Conservation (phyloP, 1,284 basidiomycete species). For the Rhodotorula sp. region DNA sequence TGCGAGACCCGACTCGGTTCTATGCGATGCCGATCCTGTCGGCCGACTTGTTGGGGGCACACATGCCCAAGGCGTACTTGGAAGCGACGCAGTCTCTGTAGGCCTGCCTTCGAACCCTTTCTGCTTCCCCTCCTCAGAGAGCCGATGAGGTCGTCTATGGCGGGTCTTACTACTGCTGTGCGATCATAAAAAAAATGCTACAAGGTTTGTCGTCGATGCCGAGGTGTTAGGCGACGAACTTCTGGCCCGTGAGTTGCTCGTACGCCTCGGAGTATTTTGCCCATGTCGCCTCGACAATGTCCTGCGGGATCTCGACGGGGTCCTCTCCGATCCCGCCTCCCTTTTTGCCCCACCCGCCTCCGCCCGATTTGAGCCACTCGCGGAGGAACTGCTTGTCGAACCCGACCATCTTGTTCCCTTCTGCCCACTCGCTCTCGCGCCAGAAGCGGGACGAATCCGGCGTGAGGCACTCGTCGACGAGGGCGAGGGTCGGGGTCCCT, state of each 20-base stretch:
- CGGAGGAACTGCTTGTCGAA: conserved; percentile 98
- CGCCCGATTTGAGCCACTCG: conserved; percentile 71
- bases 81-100: conserved; percentile 20
- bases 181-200: too few species aligned
- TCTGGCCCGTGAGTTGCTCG: conserved; percentile 60
- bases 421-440: conserved; percentile 71
- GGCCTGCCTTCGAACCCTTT: background rate
- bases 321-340: conserved; percentile 72
- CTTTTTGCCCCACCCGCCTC: conserved; percentile 65
- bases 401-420: conserved; percentile 76
- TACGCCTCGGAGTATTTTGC: conserved; percentile 76
- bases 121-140: too few species aligned
- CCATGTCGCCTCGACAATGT: conserved; percentile 74
- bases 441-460: conserved; percentile 98
- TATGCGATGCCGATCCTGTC: conserved; percentile 25
- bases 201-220: too few species aligned
- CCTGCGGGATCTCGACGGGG: conserved; percentile 61
- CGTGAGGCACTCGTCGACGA: conserved; percentile 94
- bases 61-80: conserved; percentile 32
- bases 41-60: conserved; percentile 19
- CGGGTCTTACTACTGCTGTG: too few species aligned
- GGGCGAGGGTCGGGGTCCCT: conserved; percentile 60
- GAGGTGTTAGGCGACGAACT: conserved; percentile 26
- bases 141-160: too few species aligned
- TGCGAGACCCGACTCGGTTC: conserved; percentile 25